A percentile compares a stretch with the other conserved stretches of the same genome.
These are phyloP conservation scores for Fusarium hostae DNA, from an alignment of 2,329 filamentous ascomycete genomes.

Conservation along the genomic window DNA sequence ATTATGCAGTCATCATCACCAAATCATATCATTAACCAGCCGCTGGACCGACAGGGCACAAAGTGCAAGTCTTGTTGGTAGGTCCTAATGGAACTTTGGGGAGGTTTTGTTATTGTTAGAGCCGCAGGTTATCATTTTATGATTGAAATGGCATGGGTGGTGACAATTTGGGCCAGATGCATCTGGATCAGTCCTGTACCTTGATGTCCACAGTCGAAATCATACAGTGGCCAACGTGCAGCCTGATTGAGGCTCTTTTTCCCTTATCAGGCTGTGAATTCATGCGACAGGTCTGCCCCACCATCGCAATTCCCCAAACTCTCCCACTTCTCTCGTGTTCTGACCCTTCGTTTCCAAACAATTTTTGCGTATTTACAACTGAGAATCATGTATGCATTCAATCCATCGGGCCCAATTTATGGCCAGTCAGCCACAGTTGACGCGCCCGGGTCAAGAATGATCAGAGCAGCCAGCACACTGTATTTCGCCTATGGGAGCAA, in stretches of 20 bases:
- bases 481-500: slow-evolving; percentile 17
- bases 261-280: not conserved
- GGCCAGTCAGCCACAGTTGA: not conserved
- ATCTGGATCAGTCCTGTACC: not conserved
- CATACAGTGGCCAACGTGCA: not conserved
- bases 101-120: fast-evolving
- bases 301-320: not conserved
- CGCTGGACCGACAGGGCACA: no score
- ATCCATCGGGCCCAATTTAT: not conserved
- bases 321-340: not conserved
- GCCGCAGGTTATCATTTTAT: not conserved
- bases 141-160: not conserved
- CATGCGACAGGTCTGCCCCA: not conserved
- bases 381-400: not conserved
- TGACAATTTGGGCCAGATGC: not conserved
- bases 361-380: fast-evolving
- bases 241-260: not conserved
- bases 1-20: not conserved
- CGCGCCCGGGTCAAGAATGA: not conserved
- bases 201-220: not conserved
- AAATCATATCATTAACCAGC: not conserved
- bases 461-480: not conserved
- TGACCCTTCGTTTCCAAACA: not conserved
- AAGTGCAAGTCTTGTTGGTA: not conserved
- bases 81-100: not conserved